Conservation (phyloP, 2,329 filamentous ascomycete genomes). For the Domatiomyces globalis region DNA sequence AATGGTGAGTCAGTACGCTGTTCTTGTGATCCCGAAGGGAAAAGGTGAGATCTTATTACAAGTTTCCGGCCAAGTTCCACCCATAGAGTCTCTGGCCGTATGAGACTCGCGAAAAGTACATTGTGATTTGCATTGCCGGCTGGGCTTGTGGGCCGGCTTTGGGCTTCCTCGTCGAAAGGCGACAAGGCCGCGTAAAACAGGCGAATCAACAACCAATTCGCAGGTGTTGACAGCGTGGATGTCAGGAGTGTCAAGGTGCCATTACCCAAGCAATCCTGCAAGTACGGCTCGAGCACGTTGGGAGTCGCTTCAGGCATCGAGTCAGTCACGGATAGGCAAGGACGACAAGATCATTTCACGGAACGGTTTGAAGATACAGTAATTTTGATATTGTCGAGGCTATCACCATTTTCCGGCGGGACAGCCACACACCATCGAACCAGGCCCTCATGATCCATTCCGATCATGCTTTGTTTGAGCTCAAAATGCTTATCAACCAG, state of each 20-base stretch:
- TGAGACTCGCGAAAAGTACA: conserved; percentile 69
- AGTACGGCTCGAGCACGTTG: conserved; percentile 26
- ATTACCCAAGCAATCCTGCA: conserved; percentile 20
- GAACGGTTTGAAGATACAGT: not conserved
- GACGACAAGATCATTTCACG: not conserved
- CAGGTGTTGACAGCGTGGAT: conserved; percentile 33
- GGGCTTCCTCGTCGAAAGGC: conserved; percentile 9
- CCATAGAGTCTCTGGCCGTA: conserved; percentile 70
- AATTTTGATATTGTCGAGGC: not conserved
- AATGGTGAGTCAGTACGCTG: not conserved
- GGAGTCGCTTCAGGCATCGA: conserved; percentile 29
- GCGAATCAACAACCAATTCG: conserved; percentile 44
- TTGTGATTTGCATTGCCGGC: conserved; percentile 17
- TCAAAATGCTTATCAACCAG: not conserved
- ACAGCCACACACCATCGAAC: not conserved
- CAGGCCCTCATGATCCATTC: not conserved
- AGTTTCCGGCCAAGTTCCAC: conserved; percentile 49
- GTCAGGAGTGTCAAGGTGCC: conserved; percentile 30
- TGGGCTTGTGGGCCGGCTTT: not conserved
- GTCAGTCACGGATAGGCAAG: not conserved
- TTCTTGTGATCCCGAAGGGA: not conserved
- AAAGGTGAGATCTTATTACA: conserved; percentile 31
- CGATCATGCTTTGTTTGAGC: not conserved
- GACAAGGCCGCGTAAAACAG: conserved; percentile 32
- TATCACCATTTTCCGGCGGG: not conserved